A percentile compares a stretch with the other conserved stretches of the same genome.
Evolutionary conservation across 2,329 filamentous ascomycete species (phyloP).

Genomic region (Trichoderma harzianum): DNA sequence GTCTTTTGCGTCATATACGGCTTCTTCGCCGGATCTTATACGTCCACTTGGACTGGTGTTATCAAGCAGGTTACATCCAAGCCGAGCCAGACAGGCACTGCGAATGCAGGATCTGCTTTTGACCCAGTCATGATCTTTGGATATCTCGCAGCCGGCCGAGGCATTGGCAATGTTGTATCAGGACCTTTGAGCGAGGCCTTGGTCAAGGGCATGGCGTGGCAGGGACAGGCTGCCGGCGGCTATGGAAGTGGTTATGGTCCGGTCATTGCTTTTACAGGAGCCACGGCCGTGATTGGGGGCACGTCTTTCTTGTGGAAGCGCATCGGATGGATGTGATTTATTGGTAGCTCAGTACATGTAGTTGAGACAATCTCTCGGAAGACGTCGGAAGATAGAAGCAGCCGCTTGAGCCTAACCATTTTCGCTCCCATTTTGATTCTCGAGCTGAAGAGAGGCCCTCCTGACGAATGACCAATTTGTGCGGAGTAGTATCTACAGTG

Average conservation of each 20-base stretch:
- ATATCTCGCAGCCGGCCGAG: conserved; percentile 55
- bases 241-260: conserved; percentile 35
- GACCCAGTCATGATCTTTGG: conserved; percentile 57
- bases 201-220: conserved; percentile 44
- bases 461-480: neutral
- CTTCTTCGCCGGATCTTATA: conserved; percentile 59
- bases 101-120: conserved; percentile 23
- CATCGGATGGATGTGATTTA: conserved; percentile 32
- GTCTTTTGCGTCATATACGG: conserved; percentile 58
- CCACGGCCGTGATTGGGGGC: conserved; percentile 31
- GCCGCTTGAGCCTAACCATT: neutral
- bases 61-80: conserved; percentile 37
- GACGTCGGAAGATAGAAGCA: neutral
- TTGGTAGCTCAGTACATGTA: conserved; percentile 21
- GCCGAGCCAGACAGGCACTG: neutral
- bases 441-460: neutral
- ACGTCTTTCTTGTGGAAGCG: conserved; percentile 31
- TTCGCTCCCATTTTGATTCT: neutral
- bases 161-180: conserved; percentile 57
- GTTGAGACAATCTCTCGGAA: neutral
- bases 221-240: conserved; percentile 31
- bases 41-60: conserved; percentile 55
- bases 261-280: conserved; percentile 35
- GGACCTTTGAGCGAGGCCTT: conserved; percentile 56
- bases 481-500: neutral